Evolutionary conservation across 345 rosid genomes (phyloP).

Genomic region (Dipteronia sinensis): DNA sequence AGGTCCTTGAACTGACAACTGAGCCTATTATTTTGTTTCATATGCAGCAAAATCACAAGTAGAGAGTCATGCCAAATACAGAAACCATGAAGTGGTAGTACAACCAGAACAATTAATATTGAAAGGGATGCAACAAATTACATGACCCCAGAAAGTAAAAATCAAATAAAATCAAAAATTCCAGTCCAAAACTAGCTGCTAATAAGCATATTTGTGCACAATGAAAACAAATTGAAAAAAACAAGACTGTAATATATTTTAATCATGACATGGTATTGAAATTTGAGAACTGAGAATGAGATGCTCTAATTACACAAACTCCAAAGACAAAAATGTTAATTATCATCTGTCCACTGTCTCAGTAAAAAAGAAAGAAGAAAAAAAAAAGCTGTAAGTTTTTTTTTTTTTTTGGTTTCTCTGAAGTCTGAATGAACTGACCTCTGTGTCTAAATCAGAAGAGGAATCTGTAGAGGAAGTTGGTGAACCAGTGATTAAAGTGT

Average conservation of each 20-base stretch:
- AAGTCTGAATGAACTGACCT: constrained; percentile 42
- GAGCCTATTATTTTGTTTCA: neutral
- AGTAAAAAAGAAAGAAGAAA: neutral
- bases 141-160: neutral
- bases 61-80: neutral
- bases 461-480: constrained; percentile 46
- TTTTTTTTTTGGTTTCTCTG: neutral
- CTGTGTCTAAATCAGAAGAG: constrained; percentile 60
- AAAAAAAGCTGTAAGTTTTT: constrained; percentile 1
- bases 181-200: too few species aligned
- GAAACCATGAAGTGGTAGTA: neutral
- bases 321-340: constrained; percentile 4
- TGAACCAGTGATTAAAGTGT: constrained; percentile 47
- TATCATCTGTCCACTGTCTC: neutral
- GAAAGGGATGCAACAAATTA: neutral
- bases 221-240: constrained; percentile 17
- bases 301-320: neutral
- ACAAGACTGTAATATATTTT: neutral
- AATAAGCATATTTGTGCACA: constrained; percentile 9
- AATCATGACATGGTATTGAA: neutral
- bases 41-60: neutral
- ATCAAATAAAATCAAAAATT: neutral
- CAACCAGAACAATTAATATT: neutral
- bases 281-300: neutral
- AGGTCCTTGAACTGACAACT: neutral